phyloP scores from a whole-genome alignment of 108 stramenopile species.

The Poteriospumella lacustris region DNA sequence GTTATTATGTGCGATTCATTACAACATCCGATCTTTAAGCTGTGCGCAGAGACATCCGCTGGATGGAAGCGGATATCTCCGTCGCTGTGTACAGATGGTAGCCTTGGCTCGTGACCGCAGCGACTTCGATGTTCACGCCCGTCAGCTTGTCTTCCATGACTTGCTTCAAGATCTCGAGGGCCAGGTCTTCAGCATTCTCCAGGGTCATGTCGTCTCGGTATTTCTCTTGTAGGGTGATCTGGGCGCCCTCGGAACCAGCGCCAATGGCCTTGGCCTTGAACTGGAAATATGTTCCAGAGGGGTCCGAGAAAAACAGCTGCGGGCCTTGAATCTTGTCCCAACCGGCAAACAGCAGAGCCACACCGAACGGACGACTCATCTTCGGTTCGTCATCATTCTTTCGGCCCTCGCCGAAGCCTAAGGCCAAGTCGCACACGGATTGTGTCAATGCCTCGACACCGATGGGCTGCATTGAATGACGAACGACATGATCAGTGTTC shows the following conservation, averaged over 20 bases:
- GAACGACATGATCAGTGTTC: too few species aligned
- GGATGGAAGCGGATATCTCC: slow-evolving; percentile 60
- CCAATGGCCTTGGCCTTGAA: slow-evolving; percentile 99
- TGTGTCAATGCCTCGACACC: slow-evolving; percentile 96
- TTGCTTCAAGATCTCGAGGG: slow-evolving; percentile 83
- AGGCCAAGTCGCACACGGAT: slow-evolving; percentile 93
- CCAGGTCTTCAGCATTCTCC: slow-evolving; percentile 86
- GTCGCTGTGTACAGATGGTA: slow-evolving; percentile 74
- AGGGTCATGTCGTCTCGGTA: slow-evolving; percentile 86
- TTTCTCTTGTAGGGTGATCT: slow-evolving; percentile 82
- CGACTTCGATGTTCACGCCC: slow-evolving; percentile 88
- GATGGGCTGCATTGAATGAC: slow-evolving; percentile 71
- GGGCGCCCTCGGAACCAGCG: slow-evolving; percentile 91
- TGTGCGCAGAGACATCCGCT: too few species aligned
- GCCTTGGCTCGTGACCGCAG: slow-evolving; percentile 80
- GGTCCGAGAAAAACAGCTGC: slow-evolving; percentile 96
- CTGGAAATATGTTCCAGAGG: slow-evolving; percentile 89
- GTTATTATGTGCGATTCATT: too few species aligned
- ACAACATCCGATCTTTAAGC: too few species aligned
- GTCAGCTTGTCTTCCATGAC: slow-evolving; percentile 99
- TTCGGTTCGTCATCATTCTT: slow-evolving; percentile 58
- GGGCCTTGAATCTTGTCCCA: slow-evolving; percentile 82
- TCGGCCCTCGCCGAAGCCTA: slow-evolving; percentile 89
- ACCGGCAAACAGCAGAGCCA: slow-evolving; percentile 93
- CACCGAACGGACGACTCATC: slow-evolving; percentile 98